These are phyloP conservation scores for Agastache rugosa DNA, from an alignment of 257 asterid species.

Conservation along the genomic window DNA sequence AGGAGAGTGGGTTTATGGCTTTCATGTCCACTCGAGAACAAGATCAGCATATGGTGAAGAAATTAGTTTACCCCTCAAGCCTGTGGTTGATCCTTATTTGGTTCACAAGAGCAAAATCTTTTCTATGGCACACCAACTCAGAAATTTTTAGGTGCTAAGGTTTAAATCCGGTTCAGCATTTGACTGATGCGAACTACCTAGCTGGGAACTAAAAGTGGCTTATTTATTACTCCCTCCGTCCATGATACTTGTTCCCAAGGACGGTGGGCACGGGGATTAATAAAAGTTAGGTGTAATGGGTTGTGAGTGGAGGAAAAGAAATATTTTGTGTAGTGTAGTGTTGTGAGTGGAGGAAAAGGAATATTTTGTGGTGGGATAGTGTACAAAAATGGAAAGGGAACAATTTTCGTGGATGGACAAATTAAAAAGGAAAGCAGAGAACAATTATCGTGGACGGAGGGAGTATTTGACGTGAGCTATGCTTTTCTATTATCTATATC, in stretches of 20 bases:
- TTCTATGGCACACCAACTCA: neutral
- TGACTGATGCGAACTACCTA: neutral
- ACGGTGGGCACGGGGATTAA: no score
- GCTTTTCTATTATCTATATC: neutral
- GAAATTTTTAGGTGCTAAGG: neutral
- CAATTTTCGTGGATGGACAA: no score
- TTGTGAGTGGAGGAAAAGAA: no score
- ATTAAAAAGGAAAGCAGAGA: no score
- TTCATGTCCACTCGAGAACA: constrained; percentile 7
- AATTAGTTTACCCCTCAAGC: neutral
- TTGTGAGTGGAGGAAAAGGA: no score
- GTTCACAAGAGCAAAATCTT: neutral
- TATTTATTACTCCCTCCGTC: no score
- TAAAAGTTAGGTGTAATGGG: no score
- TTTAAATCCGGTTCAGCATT: constrained; percentile 1
- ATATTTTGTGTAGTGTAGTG: no score
- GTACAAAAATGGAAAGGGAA: no score
- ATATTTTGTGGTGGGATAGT: no score
- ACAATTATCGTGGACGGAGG: no score
- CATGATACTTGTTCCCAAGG: no score
- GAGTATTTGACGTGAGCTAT: neutral
- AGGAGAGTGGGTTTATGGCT: neutral
- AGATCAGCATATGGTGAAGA: neutral
- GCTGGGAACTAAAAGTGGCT: neutral
- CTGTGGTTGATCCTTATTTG: neutral